These are phyloP conservation scores for Inga leiocalycina DNA, from an alignment of 306 rosid genomes.

Conservation along the genomic window DNA sequence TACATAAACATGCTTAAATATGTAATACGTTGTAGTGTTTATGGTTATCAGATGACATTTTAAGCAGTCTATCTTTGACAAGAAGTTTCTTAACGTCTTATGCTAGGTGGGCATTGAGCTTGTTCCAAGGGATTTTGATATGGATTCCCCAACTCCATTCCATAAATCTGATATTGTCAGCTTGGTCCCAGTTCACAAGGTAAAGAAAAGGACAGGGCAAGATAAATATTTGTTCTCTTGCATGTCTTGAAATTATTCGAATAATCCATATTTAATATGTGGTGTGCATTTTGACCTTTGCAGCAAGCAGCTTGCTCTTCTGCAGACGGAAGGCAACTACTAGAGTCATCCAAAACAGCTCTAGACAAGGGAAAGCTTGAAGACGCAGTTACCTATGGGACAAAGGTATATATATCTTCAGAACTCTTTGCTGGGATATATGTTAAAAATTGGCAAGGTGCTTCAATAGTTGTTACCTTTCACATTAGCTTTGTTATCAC, in stretches of 20 bases:
- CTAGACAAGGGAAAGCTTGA: slow-evolving; percentile 97
- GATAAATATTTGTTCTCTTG: slow-evolving; percentile 26
- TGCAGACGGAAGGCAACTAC: slow-evolving; percentile 97
- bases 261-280: slow-evolving; percentile 33
- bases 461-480: slow-evolving; percentile 23
- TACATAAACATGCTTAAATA: neutral
- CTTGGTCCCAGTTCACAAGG: slow-evolving; percentile 97
- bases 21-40: slow-evolving; percentile 11
- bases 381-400: slow-evolving; percentile 94
- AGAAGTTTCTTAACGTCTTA: slow-evolving; percentile 27
- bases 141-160: slow-evolving; percentile 88
- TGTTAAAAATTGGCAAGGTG: slow-evolving; percentile 14
- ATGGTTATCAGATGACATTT: slow-evolving; percentile 17
- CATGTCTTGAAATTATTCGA: slow-evolving; percentile 17
- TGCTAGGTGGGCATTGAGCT: slow-evolving; percentile 91
- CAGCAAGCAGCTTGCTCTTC: slow-evolving; percentile 99
- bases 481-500: slow-evolving; percentile 25
- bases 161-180: slow-evolving; percentile 79
- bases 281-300: slow-evolving; percentile 37
- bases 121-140: slow-evolving; percentile 91
- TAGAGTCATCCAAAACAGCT: slow-evolving; percentile 98
- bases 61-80: slow-evolving; percentile 31
- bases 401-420: slow-evolving; percentile 62
- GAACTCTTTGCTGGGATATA: slow-evolving; percentile 26
- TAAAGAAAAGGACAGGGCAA: slow-evolving; percentile 38